A percentile compares a stretch with the other conserved stretches of the same genome.
Conservation (phyloP, 805 yeast genomes). For the Monosporozyma siamensis region DNA sequence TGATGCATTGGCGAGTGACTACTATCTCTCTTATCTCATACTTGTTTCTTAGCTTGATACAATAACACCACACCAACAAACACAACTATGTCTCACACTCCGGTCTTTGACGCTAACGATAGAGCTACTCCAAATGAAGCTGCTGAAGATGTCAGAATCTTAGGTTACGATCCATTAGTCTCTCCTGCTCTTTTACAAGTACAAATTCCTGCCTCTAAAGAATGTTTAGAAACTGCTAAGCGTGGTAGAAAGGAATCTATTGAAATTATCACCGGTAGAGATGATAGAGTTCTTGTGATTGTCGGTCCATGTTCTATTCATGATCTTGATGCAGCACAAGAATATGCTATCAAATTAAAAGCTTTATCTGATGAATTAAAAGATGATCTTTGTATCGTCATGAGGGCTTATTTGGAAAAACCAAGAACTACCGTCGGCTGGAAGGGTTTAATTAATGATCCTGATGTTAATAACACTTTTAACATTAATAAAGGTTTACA, state of each 20-base stretch:
- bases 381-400: slow-evolving; percentile 73
- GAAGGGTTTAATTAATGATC: slow-evolving; percentile 97
- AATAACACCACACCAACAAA: not conserved
- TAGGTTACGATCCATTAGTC: slow-evolving; percentile 91
- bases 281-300: slow-evolving; percentile 76
- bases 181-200: slow-evolving; percentile 89
- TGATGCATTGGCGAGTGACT: too few relatives aligned
- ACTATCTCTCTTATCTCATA: too few relatives aligned
- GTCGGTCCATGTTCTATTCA: slow-evolving; percentile 98
- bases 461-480: slow-evolving; percentile 88
- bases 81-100: slow-evolving; percentile 9
- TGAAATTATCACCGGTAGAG: slow-evolving; percentile 65
- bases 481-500: slow-evolving; percentile 90
- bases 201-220: slow-evolving; percentile 61
- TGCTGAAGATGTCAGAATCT: slow-evolving; percentile 75
- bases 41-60: not conserved
- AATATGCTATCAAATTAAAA: slow-evolving; percentile 63
- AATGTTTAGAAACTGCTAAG: slow-evolving; percentile 53
- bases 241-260: slow-evolving; percentile 69
- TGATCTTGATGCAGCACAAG: slow-evolving; percentile 86
- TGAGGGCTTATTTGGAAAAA: slow-evolving; percentile 97
- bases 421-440: slow-evolving; percentile 99
- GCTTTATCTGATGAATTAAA: slow-evolving; percentile 51
- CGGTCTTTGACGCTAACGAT: slow-evolving; percentile 32
- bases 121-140: slow-evolving; percentile 71